These are phyloP conservation scores for Lomentospora prolificans DNA, from an alignment of 2,329 filamentous ascomycete species.

Conservation along the genomic window DNA sequence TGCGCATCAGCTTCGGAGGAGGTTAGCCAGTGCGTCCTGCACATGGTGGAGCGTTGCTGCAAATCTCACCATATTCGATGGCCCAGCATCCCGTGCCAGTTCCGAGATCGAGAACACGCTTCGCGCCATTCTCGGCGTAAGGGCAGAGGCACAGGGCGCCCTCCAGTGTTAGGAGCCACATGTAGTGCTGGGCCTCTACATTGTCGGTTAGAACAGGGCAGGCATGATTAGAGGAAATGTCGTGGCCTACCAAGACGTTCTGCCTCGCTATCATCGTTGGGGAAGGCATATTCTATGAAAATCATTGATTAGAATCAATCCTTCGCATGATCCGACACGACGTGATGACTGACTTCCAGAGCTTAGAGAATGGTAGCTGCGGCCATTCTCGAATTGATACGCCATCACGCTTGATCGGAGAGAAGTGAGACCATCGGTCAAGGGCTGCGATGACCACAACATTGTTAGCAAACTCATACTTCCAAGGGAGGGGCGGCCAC, in stretches of 20 bases:
- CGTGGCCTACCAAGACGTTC: conserved; percentile 3
- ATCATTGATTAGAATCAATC: neutral
- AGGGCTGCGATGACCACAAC: neutral
- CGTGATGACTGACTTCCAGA: conserved; percentile 13
- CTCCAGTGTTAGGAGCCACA: conserved; percentile 18
- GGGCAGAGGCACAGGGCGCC: conserved; percentile 16
- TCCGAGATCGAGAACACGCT: conserved; percentile 21
- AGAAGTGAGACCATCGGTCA: conserved; percentile 9
- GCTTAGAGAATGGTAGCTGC: conserved; percentile 18
- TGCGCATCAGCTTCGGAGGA: conserved; percentile 15
- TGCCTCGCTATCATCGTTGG: conserved; percentile 2
- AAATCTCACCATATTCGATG: conserved; percentile 19
- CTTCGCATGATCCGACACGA: neutral
- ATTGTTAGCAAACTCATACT: neutral
- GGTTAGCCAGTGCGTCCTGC: neutral
- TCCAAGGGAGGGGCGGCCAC: no score
- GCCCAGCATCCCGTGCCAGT: conserved; percentile 24
- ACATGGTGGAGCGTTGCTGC: neutral
- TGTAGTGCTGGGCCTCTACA: conserved; percentile 19
- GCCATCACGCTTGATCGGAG: conserved; percentile 14
- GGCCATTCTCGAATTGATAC: conserved; percentile 18
- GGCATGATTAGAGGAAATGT: no score
- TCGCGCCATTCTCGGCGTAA: conserved; percentile 10
- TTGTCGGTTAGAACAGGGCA: conserved; percentile 13
- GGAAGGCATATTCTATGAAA: conserved; percentile 4